These are phyloP conservation scores for Fistulinella prunicolor DNA, from an alignment of 768 basidiomycete species.

Conservation along the genomic window DNA sequence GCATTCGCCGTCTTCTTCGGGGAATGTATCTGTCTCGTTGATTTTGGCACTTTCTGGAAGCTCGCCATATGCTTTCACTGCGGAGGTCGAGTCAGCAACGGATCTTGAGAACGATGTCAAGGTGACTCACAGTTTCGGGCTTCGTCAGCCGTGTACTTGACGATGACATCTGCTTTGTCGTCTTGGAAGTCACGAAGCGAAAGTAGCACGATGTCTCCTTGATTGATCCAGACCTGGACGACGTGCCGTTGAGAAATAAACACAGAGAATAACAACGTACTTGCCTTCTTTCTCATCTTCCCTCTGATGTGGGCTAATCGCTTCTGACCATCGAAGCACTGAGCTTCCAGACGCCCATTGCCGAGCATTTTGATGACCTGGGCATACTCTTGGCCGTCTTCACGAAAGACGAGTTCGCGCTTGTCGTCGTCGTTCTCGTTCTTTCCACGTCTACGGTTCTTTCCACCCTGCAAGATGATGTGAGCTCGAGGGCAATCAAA, in stretches of 20 bases:
- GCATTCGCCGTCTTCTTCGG: conserved; percentile 87
- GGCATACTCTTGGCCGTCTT: conserved; percentile 98
- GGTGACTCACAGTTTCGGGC: conserved; percentile 66
- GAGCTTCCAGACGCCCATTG: conserved; percentile 93
- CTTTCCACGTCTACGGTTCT: conserved; percentile 99
- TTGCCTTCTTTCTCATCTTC: conserved; percentile 98
- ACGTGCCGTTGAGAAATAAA: conserved; percentile 4
- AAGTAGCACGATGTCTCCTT: conserved; percentile 93
- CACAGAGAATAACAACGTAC: conserved; percentile 17
- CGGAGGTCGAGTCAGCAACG: conserved; percentile 7
- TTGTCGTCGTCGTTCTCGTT: conserved; percentile 99
- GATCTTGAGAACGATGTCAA: background rate
- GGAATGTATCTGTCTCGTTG: conserved; percentile 93
- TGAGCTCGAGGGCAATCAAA: background rate
- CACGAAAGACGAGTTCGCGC: conserved; percentile 96
- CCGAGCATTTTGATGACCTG: conserved; percentile 99
- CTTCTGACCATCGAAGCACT: conserved; percentile 98
- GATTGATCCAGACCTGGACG: conserved; percentile 95
- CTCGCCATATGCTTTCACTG: conserved; percentile 97
- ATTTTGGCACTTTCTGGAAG: conserved; percentile 95
- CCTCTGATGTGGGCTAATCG: conserved; percentile 96
- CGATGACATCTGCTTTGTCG: conserved; percentile 98
- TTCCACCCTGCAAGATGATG: conserved; percentile 71
- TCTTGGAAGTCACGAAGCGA: conserved; percentile 99
- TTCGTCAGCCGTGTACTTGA: conserved; percentile 97